Evolutionary conservation across 2,329 filamentous ascomycete species (phyloP), one percentile per base, ranked within the genome.

Genomic region (Clonostachys byssicola): DNA sequence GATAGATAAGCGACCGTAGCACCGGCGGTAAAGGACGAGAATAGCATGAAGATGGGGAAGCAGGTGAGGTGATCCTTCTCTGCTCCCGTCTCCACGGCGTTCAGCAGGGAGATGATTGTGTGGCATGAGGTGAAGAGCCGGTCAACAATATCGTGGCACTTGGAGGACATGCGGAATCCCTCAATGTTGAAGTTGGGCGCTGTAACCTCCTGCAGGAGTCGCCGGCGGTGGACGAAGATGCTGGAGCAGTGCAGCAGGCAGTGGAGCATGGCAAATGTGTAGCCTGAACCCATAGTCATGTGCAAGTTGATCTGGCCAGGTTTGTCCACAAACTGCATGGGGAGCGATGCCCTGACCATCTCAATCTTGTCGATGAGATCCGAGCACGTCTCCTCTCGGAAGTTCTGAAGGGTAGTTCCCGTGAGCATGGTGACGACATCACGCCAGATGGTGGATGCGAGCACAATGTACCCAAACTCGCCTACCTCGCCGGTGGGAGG

Each of bases 1-100:
- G 78, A 80, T 33, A 83, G 70, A 61, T 81, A 83, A 12, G 80
- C 80, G 2, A 82, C 75, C 1, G 80, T 83, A 3, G 79, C 79
- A 51, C 78, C 78, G 3, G 79, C 77, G 0, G 78, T 82, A 51
- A 83, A 83, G 44, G 78, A 75, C 0, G 79, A 78, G 59, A 83
- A 83, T 12, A 83, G 67, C 80, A 83, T 83, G 51, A 81, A 80
- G 47, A 83, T 78, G 36, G 80, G 80, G 62, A 82, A 80, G 61
- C 75, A 81, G n/a, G 77, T 67, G n/a, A 75, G 69, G 20, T 71
- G 68, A 46, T 82, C 77, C 64, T 82, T 82, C 45, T 83, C 78
- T 2, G 73, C 68, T 10, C 78, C 77, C 12, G 70, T 62, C 60
- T 83, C 79, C 4, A 83, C 72, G 2, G 78, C 74, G 5, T 73